Evolutionary conservation across 257 asterid genomes (phyloP), one percentile per base, ranked within the genome.

Genomic region (Jasminum sambac): DNA sequence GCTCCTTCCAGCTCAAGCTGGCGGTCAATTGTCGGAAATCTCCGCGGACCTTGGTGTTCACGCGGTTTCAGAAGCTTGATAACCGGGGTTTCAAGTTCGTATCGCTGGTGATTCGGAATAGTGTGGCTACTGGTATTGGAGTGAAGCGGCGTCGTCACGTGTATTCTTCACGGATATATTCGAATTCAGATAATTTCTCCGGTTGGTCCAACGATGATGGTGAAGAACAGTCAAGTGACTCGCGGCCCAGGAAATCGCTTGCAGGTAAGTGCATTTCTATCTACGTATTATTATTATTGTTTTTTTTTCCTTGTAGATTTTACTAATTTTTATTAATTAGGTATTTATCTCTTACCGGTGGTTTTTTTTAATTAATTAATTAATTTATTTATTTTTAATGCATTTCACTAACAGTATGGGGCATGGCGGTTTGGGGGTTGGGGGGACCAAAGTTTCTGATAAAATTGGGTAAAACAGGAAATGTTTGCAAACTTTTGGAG

Each of bases 1-100:
- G 80, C 67, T 93, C 96, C 24, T 86, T 77, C 74, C 99, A 94
- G 91, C 98, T 94, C 78, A 91, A 93, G 71, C 81, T 89, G 74
- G 90, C 96, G 0, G 71, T 91, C 77, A 78, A 74, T 65, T 25
- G 83, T 79, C 83, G 85, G 71, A 91, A 63, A 73, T 41, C 76
- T 36, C 78, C 84, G 4, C 30, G 71, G 48, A 37, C 79, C 19
- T 70, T 80, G 57, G 74, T 74, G 14, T 76, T 72, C 67, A 52
- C 77, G 63, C 87, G 90, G 36, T 69, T 76, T 14, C 86, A 77
- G 74, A 79, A 79, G 78, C 39, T 80, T 52, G 86, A 78, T 72
- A 81, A 81, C 65, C 81, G 85, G 40, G 60, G 72, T 23, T 74
- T 66, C 78, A 74, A 71, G 40, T 81, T 74, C 84, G 80, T 46